Base-by-base conservation (phyloP, 805 yeast species). In the Cyberlindnera bimundalis region DNA sequence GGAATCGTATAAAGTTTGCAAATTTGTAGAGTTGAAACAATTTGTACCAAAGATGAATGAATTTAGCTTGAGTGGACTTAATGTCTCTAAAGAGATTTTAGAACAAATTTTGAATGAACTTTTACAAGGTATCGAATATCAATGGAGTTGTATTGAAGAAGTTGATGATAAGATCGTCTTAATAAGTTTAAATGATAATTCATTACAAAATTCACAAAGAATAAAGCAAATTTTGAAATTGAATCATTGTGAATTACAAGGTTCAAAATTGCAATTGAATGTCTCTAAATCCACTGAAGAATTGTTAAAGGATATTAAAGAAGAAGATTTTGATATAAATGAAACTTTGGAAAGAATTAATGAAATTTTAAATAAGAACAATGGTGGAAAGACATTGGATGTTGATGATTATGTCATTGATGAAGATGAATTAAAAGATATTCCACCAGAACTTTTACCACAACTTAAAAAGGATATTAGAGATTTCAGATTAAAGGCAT, bases 401-500 rank as follows among this genome's bases (percentile, higher is more conserved):
- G 46, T 35, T 8, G 27, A 50, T 26, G 61, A 55, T 24, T 80
- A 81, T 53, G 67, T 70, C 39, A 74, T 81, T 24, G 83, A 81
- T 53, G 66, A 70, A n/a, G 61, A 65, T 33, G 85, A 79, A 50
- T 56, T 81, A 39, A 61, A 68, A 12, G 85, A 77, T 47, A 72
- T 80, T 4, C 84, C 86, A 2, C 58, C 61, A 18, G 73, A 73
- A 19, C 63, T 75, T 65, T 58, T 73, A 33, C 80, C 77, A 16
- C 64, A 62, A n/a, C 73, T 79, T 27, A 71, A 67, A 15, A 67
- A 68, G 40, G 78, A 75, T 42, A 71, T 81, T 41, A 65, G 78
- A 42, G 73, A 70, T 45, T 81, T 81, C 53, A 60, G 86, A 52
- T 63, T 78, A 17, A 70, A 69, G 31, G 81, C 79, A 20, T 53